Evolutionary conservation across 345 rosid genomes (phyloP).

Genomic region (Euphorbia peplus): DNA sequence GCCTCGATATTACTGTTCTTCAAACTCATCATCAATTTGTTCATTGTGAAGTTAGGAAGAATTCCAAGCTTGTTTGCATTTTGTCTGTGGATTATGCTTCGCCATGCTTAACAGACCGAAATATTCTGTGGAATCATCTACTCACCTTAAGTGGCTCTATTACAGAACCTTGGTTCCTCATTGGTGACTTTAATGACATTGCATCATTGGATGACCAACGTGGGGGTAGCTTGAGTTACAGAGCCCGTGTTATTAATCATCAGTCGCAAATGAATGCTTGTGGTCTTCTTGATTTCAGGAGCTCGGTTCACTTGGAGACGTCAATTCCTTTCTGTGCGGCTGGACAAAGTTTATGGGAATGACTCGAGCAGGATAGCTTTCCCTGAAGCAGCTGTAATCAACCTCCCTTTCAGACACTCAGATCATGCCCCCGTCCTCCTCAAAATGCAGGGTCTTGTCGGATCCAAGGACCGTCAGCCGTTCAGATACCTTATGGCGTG

Average conservation of each 20-base stretch:
- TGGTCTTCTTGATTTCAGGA: background rate
- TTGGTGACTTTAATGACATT: background rate
- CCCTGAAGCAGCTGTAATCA: background rate
- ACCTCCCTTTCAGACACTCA: background rate
- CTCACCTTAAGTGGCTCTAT: too few relatives aligned
- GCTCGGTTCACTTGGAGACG: background rate
- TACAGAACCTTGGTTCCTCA: background rate
- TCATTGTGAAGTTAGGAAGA: too few relatives aligned
- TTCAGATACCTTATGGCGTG: too few relatives aligned
- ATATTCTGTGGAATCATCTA: too few relatives aligned
- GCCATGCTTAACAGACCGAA: too few relatives aligned
- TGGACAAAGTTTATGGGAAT: background rate
- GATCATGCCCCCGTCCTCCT: background rate
- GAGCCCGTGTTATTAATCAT: background rate
- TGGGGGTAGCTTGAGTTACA: background rate
- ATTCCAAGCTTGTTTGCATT: too few relatives aligned
- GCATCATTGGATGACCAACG: background rate
- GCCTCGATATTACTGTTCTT: too few relatives aligned
- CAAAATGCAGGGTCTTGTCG: too few relatives aligned
- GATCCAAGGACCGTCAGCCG: too few relatives aligned
- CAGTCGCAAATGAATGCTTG: background rate
- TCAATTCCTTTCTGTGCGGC: background rate
- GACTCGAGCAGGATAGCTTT: too few relatives aligned
- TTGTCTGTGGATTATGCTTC: too few relatives aligned
- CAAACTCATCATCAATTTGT: too few relatives aligned